phyloP scores from a whole-genome alignment of 495 filamentous ascomycete genomes.

The Ramalina intermedia region DNA sequence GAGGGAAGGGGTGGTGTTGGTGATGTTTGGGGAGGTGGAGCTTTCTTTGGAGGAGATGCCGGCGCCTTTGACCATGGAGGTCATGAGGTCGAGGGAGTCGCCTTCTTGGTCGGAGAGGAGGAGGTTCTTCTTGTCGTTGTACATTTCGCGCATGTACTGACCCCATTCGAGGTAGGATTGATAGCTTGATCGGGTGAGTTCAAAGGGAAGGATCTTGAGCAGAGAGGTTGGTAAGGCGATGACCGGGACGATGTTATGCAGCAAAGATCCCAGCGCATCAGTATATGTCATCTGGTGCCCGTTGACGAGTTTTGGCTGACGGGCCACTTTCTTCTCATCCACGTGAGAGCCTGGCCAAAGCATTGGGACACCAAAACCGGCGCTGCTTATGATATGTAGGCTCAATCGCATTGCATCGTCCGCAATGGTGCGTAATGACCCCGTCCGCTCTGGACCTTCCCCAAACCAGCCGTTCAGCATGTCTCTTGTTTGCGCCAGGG shows the following conservation, averaged over 20 bases:
- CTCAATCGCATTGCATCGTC: constrained; percentile 47
- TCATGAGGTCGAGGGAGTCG: constrained; percentile 52
- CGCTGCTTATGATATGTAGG: constrained; percentile 53
- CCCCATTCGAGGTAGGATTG: constrained; percentile 43
- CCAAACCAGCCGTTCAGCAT: constrained; percentile 39
- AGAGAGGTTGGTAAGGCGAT: constrained; percentile 35
- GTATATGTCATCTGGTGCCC: constrained; percentile 48
- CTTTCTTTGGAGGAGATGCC: constrained; percentile 17
- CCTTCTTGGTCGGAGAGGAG: constrained; percentile 28
- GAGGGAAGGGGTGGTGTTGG: constrained; percentile 18
- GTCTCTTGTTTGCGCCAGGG: constrained; percentile 39
- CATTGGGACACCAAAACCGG: constrained; percentile 47
- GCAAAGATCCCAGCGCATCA: constrained; percentile 33
- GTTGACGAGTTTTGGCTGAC: constrained; percentile 20
- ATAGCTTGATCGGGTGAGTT: constrained; percentile 30
- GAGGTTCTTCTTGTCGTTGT: constrained; percentile 36
- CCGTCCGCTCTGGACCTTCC: constrained; percentile 18
- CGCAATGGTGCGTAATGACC: constrained; percentile 35
- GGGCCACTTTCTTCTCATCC: not conserved
- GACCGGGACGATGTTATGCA: constrained; percentile 40
- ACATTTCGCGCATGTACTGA: constrained; percentile 50
- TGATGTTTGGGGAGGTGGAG: constrained; percentile 9
- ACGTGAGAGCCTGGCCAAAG: constrained; percentile 38
- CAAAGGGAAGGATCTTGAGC: constrained; percentile 34
- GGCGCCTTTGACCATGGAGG: constrained; percentile 33